Evolutionary conservation across 768 basidiomycete genomes (phyloP).

Genomic region (Fistulinella prunicolor): DNA sequence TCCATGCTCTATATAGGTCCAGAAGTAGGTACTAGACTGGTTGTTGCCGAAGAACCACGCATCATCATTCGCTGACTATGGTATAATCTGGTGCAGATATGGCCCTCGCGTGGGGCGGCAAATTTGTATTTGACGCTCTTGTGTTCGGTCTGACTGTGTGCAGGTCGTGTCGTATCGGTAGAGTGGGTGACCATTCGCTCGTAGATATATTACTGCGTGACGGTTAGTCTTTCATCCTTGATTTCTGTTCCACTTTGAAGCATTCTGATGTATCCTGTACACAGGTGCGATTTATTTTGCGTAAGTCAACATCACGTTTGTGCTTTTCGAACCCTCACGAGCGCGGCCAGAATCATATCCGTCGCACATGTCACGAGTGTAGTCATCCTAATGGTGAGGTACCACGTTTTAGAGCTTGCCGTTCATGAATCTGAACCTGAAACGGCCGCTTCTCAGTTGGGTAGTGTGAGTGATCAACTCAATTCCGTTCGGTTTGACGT

Average conservation of each 20-base stretch:
- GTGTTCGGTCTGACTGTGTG: conserved; percentile 22
- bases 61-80: background rate
- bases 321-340: background rate
- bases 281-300: conserved; percentile 19
- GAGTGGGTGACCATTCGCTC: conserved; percentile 2
- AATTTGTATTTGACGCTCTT: conserved; percentile 20
- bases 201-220: conserved; percentile 15
- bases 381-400: conserved; percentile 10
- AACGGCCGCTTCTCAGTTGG: background rate
- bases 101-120: conserved; percentile 5
- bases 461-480: conserved; percentile 3
- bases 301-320: background rate
- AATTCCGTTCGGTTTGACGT: background rate
- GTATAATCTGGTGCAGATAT: background rate
- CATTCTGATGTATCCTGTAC: background rate
- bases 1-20: conserved; percentile 1
- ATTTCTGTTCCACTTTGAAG: background rate
- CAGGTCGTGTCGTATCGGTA: conserved; percentile 8
- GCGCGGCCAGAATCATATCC: conserved; percentile 13
- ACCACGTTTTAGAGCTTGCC: background rate
- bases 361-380: conserved; percentile 9
- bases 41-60: background rate
- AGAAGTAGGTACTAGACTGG: conserved; percentile 8
- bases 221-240: conserved; percentile 5
- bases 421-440: background rate